Evolutionary conservation across 805 yeast species (phyloP).

Genomic region (Yarrowia sp.): DNA sequence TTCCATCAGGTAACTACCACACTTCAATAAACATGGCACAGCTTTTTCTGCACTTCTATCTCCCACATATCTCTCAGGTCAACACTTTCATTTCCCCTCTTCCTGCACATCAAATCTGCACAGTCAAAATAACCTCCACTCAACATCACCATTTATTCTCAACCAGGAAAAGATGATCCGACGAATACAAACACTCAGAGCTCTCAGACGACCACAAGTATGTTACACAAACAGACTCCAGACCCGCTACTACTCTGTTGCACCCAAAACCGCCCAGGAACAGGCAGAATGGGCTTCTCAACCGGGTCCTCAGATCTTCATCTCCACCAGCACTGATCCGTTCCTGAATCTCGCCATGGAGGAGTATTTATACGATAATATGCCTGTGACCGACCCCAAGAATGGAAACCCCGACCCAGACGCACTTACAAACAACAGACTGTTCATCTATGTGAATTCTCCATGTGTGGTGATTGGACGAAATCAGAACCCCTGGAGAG

Average conservation of each 20-base stretch:
- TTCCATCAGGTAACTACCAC: too few species aligned
- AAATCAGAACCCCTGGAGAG: constrained; percentile 95
- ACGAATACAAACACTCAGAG: constrained; percentile 6
- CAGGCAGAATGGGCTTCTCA: neutral
- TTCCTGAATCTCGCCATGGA: constrained; percentile 81
- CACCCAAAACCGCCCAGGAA: neutral
- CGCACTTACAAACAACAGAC: constrained; percentile 53
- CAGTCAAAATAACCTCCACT: constrained; percentile 24
- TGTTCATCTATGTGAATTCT: constrained; percentile 75
- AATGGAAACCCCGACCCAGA: neutral
- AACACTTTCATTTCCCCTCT: neutral
- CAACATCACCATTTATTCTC: constrained; percentile 1
- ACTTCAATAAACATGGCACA: too few species aligned
- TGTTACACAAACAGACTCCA: neutral
- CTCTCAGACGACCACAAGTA: constrained; percentile 4
- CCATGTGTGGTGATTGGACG: constrained; percentile 95
- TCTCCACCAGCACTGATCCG: constrained; percentile 70
- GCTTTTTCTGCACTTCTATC: too few species aligned
- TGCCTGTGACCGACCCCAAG: constrained; percentile 54
- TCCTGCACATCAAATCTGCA: constrained; percentile 19
- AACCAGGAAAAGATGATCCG: constrained; percentile 10
- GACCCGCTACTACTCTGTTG: neutral
- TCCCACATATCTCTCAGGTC: too few species aligned
- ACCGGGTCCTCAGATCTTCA: constrained; percentile 58
- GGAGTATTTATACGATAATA: constrained; percentile 70